phyloP scores from a whole-genome alignment of 306 rosid genomes.

The Quercus berberidifolia region DNA sequence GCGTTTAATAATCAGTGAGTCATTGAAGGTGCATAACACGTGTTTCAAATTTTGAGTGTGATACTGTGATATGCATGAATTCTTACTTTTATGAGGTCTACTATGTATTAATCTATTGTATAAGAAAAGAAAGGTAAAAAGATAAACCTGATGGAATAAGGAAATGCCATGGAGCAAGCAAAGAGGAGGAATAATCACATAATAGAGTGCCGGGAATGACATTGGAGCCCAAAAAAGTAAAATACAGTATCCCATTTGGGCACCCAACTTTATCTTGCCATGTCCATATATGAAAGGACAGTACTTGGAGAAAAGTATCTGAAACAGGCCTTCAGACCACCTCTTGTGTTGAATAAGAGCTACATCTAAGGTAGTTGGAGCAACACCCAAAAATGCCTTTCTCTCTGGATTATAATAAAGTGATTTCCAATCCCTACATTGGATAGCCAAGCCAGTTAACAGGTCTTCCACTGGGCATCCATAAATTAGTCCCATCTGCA shows the following conservation, averaged over 20 bases:
- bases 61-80: no score
- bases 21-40: no score
- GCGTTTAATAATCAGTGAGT: no score
- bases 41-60: no score
- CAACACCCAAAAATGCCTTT: conserved; percentile 56
- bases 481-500: conserved; percentile 69
- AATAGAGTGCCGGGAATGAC: conserved; percentile 47
- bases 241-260: conserved; percentile 59
- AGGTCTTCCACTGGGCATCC: conserved; percentile 64
- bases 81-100: neutral
- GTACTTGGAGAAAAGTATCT: conserved; percentile 56
- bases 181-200: conserved; percentile 50
- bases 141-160: conserved; percentile 60
- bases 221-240: conserved; percentile 70
- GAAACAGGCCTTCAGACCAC: conserved; percentile 68
- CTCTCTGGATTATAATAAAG: conserved; percentile 58
- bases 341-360: conserved; percentile 50
- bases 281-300: conserved; percentile 73
- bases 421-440: conserved; percentile 76
- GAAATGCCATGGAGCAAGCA: conserved; percentile 49
- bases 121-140: neutral
- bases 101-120: no score
- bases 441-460: conserved; percentile 52
- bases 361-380: conserved; percentile 55
- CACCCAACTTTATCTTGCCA: conserved; percentile 40